A percentile compares a stretch with the other conserved stretches of the same genome.
These are phyloP conservation scores for Syncephalastrum contaminatum DNA, from an alignment of 371 early-diverging fungal species.

Conservation along the genomic window DNA sequence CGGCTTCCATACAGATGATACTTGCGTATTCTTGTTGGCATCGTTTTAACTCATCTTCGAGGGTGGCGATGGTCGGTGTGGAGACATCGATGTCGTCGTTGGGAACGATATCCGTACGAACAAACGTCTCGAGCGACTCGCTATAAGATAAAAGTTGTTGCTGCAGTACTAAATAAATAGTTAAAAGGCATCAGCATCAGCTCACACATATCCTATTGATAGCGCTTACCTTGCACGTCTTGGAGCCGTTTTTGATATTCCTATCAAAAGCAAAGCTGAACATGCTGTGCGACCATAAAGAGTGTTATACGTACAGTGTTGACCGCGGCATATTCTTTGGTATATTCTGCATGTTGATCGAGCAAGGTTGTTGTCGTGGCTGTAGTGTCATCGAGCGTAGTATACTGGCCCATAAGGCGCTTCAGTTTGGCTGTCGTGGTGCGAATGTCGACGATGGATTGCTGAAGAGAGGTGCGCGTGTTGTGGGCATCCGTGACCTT, in stretches of 20 bases:
- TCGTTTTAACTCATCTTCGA: slow-evolving; percentile 41
- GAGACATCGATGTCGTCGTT: slow-evolving; percentile 38
- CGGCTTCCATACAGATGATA: background rate
- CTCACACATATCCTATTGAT: no score
- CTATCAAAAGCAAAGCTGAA: slow-evolving; percentile 9
- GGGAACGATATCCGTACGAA: slow-evolving; percentile 23
- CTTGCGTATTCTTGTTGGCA: slow-evolving; percentile 40
- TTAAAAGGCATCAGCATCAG: background rate
- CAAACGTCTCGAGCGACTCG: slow-evolving; percentile 22
- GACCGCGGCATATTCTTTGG: slow-evolving; percentile 9
- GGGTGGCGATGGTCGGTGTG: slow-evolving; percentile 22
- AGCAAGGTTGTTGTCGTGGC: slow-evolving; percentile 5
- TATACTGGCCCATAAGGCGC: slow-evolving; percentile 23
- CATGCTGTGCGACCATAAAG: background rate
- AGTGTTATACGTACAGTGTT: background rate
- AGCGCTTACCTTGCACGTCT: slow-evolving; percentile 15
- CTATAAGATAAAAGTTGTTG: slow-evolving; percentile 6
- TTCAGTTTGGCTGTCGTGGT: slow-evolving; percentile 9
- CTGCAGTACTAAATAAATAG: slow-evolving; percentile 9
- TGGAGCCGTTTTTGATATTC: slow-evolving; percentile 20
- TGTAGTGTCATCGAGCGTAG: slow-evolving; percentile 1
- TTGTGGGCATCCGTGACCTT: slow-evolving; percentile 9
- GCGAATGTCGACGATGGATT: slow-evolving; percentile 5
- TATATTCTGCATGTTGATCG: slow-evolving; percentile 11
- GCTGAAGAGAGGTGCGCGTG: slow-evolving; percentile 11